Evolutionary conservation across 306 rosid species (phyloP).

Genomic region (Leucaena leucocephala): DNA sequence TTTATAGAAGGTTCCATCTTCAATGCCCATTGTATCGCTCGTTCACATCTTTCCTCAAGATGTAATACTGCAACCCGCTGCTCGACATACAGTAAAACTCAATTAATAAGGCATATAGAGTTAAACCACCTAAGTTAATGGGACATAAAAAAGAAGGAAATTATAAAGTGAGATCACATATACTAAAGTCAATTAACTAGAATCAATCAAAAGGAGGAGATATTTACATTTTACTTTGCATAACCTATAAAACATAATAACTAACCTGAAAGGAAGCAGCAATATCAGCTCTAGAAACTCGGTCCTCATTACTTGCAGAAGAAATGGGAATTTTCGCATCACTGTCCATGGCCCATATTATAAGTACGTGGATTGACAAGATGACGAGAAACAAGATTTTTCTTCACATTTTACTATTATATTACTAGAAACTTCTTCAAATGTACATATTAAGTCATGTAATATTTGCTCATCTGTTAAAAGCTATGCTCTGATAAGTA

Average conservation of each 20-base stretch:
- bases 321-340: conserved; percentile 77
- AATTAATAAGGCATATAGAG: conserved; percentile 22
- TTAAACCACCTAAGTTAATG: conserved; percentile 4
- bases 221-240: conserved; percentile 13
- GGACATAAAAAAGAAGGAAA: conserved; percentile 20
- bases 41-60: conserved; percentile 92
- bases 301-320: conserved; percentile 67
- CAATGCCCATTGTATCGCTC: conserved; percentile 93
- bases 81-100: conserved; percentile 10
- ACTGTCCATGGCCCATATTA: conserved; percentile 49
- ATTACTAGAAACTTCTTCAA: conserved; percentile 7
- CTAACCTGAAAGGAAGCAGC: conserved; percentile 98
- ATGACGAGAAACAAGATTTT: conserved; percentile 1
- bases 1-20: conserved; percentile 88
- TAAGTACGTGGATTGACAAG: conserved; percentile 22
- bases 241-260: conserved; percentile 24
- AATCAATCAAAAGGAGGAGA: conserved; percentile 3
- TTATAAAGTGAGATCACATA: not conserved
- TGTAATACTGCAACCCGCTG: conserved; percentile 91
- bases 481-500: conserved; percentile 1
- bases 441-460: conserved; percentile 13
- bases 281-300: conserved; percentile 82
- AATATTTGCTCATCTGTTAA: not conserved
- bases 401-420: conserved; percentile 21
- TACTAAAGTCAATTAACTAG: conserved; percentile 19